Conservation (phyloP, 202 grass and related monocot genomes). For the Panicum hallii region DNA sequence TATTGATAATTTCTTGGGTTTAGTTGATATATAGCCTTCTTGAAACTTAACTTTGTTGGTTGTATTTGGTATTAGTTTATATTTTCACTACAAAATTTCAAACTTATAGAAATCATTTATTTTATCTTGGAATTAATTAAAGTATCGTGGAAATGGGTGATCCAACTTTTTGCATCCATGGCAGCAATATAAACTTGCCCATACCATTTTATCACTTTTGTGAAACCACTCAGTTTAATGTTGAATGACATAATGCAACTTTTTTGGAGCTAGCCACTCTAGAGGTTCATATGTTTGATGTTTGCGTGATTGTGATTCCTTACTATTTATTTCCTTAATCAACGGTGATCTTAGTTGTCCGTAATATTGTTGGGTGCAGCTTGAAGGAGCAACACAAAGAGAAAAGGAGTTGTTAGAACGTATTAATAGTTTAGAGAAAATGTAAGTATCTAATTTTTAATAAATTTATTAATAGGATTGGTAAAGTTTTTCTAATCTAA, state of each 20-base stretch:
- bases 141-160: not conserved
- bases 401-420: slow-evolving; percentile 50
- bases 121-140: not conserved
- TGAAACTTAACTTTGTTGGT: not conserved
- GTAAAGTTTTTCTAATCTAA: not conserved
- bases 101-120: not conserved
- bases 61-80: not conserved
- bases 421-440: slow-evolving; percentile 41
- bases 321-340: not conserved
- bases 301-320: not conserved
- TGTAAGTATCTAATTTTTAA: slow-evolving; percentile 29
- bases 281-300: not conserved
- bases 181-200: not conserved
- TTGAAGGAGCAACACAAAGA: slow-evolving; percentile 35
- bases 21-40: not conserved
- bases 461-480: not conserved
- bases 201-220: not conserved
- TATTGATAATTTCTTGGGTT: not conserved
- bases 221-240: not conserved
- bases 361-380: slow-evolving; percentile 8
- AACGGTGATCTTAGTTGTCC: too few species aligned
- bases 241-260: not conserved
- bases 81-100: not conserved
- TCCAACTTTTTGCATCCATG: rapidly evolving
- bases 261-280: not conserved